Evolutionary conservation across 2,329 filamentous ascomycete genomes (phyloP).

Genomic region (Curvularia spicifera): DNA sequence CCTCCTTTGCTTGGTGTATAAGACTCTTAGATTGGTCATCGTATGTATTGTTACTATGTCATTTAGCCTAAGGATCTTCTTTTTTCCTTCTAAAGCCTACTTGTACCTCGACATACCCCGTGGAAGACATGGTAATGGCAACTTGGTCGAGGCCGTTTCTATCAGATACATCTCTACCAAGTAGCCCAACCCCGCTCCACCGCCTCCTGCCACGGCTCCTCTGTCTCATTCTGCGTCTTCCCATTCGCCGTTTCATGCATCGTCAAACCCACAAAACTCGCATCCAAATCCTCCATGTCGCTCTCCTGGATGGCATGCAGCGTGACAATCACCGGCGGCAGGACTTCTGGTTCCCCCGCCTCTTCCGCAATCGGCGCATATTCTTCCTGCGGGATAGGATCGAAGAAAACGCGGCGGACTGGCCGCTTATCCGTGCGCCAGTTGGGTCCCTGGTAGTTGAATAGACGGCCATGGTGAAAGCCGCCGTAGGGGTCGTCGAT

Average conservation of each 20-base stretch:
- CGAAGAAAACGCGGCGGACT: not conserved
- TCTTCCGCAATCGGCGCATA: not conserved
- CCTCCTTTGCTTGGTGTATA: too few relatives aligned
- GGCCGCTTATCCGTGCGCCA: not conserved
- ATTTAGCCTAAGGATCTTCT: too few relatives aligned
- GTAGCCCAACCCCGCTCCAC: conserved; percentile 5
- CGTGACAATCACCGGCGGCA: not conserved
- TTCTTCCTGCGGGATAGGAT: not conserved
- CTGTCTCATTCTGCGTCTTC: conserved; percentile 1
- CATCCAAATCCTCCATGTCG: not conserved
- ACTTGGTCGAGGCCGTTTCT: too few relatives aligned
- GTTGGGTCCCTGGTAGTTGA: not conserved
- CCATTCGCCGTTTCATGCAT: not conserved
- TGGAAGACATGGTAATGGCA: too few relatives aligned
- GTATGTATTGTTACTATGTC: too few relatives aligned
- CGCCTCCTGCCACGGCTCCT: conserved; percentile 1
- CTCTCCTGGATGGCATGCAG: not conserved
- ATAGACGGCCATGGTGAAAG: not conserved
- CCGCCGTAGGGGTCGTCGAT: not conserved
- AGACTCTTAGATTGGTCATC: too few relatives aligned
- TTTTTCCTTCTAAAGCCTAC: too few relatives aligned
- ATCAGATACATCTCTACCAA: not conserved
- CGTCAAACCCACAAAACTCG: not conserved
- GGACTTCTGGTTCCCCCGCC: not conserved
- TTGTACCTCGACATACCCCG: too few relatives aligned